Base-by-base conservation (phyloP, 768 basidiomycete species). In the Mycena chlorophos region DNA sequence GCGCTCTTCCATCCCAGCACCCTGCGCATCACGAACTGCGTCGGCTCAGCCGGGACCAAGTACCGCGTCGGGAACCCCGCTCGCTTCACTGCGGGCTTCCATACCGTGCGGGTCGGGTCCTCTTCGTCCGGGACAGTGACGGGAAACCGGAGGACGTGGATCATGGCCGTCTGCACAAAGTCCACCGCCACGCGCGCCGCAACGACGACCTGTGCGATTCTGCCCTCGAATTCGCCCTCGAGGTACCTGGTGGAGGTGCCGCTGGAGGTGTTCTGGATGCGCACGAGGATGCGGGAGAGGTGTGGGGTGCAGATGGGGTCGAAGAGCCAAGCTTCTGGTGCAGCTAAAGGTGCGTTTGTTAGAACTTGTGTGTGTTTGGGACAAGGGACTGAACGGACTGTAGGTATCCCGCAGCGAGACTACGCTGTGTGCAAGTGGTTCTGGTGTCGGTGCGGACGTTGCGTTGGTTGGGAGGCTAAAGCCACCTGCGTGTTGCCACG, bases 311-410 rank as follows among this genome's bases (percentile, higher is more conserved):
- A 62, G 14, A 56, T 56, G 17, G 67, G 59, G 49, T 78, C 75
- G 54, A 77, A 67, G 0, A 81, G 58, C 79, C 79, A 81, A 28
- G 74, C 63, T 29, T 72, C 63, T 17, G 73, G 71, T 30, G 74
- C 60, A 39, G 64, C 75, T 74, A 55, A 28, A 52, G 12, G 8
- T n/a, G 23, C n/a, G 26, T 37, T 19, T 54, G 40, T 55, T 55
- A 25, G 52, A 62, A 13, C n/a, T n/a, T n/a, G n/a, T n/a, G 38
- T 29, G 29, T 8, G 17, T 49, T 4, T 47, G 48, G 19, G 28
- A 20, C 12, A 22, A 27, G 31, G 26, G 27, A 53, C 17, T 27
- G 20, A 28, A 45, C 26, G 39, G 48, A 58, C 59, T 56, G 19
- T 58, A 50, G 47, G 43, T 52, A 40, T 50, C 51, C 5, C 51